phyloP scores from a whole-genome alignment of 306 rosid species.

The Cucumis hystrix region DNA sequence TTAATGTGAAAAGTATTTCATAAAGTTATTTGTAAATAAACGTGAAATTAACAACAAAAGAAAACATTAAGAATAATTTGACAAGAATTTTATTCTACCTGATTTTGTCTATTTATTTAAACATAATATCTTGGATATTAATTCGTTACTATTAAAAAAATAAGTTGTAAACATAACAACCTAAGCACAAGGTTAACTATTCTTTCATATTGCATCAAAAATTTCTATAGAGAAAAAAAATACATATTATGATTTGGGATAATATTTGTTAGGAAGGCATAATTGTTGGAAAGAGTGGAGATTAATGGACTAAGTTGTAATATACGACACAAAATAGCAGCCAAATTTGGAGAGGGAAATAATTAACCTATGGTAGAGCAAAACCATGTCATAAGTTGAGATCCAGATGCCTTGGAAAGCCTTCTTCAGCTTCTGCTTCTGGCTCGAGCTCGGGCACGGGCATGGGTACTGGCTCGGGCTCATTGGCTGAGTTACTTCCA shows the following conservation, averaged over 20 bases:
- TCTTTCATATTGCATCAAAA: not conserved
- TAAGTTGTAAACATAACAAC: not conserved
- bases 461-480: not conserved
- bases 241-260: not conserved
- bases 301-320: not conserved
- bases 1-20: not conserved
- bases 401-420: not conserved
- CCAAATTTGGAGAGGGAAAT: not conserved
- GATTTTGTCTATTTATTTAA: not conserved
- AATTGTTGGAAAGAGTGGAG: not conserved
- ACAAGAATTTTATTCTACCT: not conserved
- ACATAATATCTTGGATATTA: not conserved
- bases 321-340: not conserved
- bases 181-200: not conserved
- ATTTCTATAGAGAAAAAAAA: not conserved
- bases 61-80: not conserved
- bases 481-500: not conserved
- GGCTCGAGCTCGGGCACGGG: no score
- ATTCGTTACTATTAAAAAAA: not conserved
- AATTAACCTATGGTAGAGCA: not conserved
- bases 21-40: not conserved
- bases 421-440: not conserved
- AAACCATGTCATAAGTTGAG: conserved; percentile 1
- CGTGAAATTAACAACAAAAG: not conserved
- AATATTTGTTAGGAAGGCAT: not conserved